Evolutionary conservation across 805 yeast genomes (phyloP), one percentile per base, ranked within the genome.

Genomic region (Spathaspora passalidarum): DNA sequence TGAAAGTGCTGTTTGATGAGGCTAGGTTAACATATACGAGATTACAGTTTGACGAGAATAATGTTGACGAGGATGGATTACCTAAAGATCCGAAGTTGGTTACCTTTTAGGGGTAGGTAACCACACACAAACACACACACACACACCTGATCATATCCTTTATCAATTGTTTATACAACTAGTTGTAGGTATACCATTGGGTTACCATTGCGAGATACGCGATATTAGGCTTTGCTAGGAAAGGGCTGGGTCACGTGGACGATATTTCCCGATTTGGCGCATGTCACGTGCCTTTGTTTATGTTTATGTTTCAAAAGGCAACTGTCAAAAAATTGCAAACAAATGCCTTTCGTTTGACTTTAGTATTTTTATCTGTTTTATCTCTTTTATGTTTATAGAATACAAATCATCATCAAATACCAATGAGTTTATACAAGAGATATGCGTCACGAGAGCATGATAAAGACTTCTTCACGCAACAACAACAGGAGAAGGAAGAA

Each of bases 81-180:
- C 91, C 91, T 0, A 51, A 71, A 34, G 91, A 85, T 51, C 88
- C 90, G 1, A 79, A 76, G 51, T 76, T 84, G 1, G 79, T 83
- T 2, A 76, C 81, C 0, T 77, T 78, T 40, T 42, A 39, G 13
- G 3, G 22, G 14, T 17, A 6, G 6, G 6, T 14, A 32, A 7
- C 25, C 25, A 22, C 25, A 6, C 25, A n/a, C n/a, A n/a, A n/a
- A n/a, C n/a, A n/a, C n/a, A n/a, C n/a, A n/a, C n/a, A n/a, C n/a
- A n/a, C n/a, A n/a, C n/a, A n/a, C n/a, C n/a, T n/a, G n/a, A n/a
- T n/a, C n/a, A n/a, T n/a, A n/a, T n/a, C n/a, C n/a, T n/a, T n/a
- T n/a, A n/a, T n/a, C n/a, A n/a, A n/a, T n/a, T n/a, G n/a, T n/a
- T n/a, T n/a, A n/a, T n/a, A n/a, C n/a, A n/a, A n/a, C n/a, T n/a